Base-by-base conservation (phyloP, 2,329 filamentous ascomycete species). In the Amphichorda felina region DNA sequence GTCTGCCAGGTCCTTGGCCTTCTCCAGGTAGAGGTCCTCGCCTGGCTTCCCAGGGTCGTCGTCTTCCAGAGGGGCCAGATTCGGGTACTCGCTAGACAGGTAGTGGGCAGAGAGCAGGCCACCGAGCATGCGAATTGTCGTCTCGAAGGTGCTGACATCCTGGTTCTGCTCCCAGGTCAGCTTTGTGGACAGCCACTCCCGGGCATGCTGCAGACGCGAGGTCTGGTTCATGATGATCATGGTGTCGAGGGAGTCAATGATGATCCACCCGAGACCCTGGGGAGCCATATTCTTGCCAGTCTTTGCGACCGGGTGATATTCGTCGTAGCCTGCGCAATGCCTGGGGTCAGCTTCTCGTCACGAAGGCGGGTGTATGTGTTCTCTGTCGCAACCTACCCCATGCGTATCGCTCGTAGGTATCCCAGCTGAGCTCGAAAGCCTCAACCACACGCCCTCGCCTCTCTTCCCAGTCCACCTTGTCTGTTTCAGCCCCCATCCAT, bases 221-320 rank as follows among this genome's bases (percentile, higher is more conserved):
- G 89, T 96, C 44, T 94, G 68, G 56, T 96, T 96, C 91, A 98
- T 98, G 41, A 98, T 68, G 64, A 98, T 98, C 70, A 96, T 74
- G 1, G 91, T 98, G 57, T 98, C 91, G 43, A 98, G 66, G 10
- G 89, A 79, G 61, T 98, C 91, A 38, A 98, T 81, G 42, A 98
- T 95, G 50, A 96, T 96, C 91, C 93, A 98, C 21, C 91, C 91
- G 59, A 98, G 70, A 18, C 89, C 91, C 42, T 85, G 78, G 4
- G 81, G 71, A 6, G 86, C 79, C 89, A 98, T 96, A 48, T 91
- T 78, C 35, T 68, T 69, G 34, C 86, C 84, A 14, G 63, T 75
- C 54, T 91, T 91, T 5, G 82, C 77, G 19, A 89, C 61, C 2
- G 91, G 91, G 47, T 85, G 77, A 54, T 83, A 98, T 56, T 91